Percentiles rank a stretch among this genome's conserved stretches.
Evolutionary conservation across 2,329 filamentous ascomycete genomes (phyloP).

Genomic region (Cladophialophora carrionii): DNA sequence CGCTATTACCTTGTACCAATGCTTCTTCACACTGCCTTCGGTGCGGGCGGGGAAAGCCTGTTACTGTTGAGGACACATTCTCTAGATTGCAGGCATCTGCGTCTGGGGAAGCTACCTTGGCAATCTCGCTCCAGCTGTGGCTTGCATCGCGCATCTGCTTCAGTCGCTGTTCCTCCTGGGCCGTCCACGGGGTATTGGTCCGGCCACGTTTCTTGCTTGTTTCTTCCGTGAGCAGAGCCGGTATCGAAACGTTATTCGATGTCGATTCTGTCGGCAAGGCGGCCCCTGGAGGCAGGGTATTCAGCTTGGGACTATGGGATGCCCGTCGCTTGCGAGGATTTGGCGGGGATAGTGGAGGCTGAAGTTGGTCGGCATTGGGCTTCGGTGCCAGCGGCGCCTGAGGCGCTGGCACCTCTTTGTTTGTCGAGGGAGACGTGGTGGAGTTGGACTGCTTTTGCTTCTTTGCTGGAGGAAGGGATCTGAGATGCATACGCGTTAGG

Average conservation of each 20-base stretch:
- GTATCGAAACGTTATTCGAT: slow-evolving; percentile 27
- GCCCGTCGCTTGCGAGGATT: slow-evolving; percentile 53
- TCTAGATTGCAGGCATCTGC: not conserved
- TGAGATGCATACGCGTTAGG: slow-evolving; percentile 22
- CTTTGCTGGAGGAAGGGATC: slow-evolving; percentile 30
- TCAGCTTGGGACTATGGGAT: slow-evolving; percentile 41
- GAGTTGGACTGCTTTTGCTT: slow-evolving; percentile 26
- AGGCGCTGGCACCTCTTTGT: slow-evolving; percentile 27
- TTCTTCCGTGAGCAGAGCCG: slow-evolving; percentile 32
- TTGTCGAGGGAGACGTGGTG: slow-evolving; percentile 26
- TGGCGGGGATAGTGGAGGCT: slow-evolving; percentile 24
- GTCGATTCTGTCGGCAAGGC: slow-evolving; percentile 15
- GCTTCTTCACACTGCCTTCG: slow-evolving; percentile 98
- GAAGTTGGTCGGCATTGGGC: slow-evolving; percentile 29
- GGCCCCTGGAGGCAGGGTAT: slow-evolving; percentile 34
- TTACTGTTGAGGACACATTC: slow-evolving; percentile 24
- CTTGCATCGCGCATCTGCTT: slow-evolving; percentile 94
- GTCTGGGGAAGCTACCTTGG: slow-evolving; percentile 70
- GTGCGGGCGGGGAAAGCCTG: slow-evolving; percentile 90
- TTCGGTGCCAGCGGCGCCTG: slow-evolving; percentile 32
- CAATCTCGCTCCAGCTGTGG: slow-evolving; percentile 96
- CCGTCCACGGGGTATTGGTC: slow-evolving; percentile 99
- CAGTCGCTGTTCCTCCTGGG: slow-evolving; percentile 85
- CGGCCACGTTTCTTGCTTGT: slow-evolving; percentile 75
- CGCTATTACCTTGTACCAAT: slow-evolving; percentile 88